Conservation (phyloP, 495 filamentous ascomycete genomes). For the Penicillium taxi region DNA sequence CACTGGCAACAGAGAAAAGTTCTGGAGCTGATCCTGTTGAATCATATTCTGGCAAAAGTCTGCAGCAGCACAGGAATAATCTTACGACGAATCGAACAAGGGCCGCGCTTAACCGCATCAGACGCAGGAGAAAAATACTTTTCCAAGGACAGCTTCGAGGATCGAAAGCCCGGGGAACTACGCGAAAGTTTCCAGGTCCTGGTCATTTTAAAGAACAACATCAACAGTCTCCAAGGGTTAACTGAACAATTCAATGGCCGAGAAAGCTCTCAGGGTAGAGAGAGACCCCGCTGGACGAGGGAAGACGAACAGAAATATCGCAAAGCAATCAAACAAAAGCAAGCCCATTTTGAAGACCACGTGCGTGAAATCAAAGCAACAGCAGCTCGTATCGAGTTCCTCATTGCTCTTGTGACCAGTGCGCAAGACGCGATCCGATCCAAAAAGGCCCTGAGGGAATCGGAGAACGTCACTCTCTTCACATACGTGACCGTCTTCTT, state of each 20-base stretch:
- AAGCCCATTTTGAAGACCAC: constrained; percentile 5
- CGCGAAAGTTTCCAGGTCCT: constrained; percentile 8
- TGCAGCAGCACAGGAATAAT: background rate
- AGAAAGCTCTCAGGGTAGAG: constrained; percentile 12
- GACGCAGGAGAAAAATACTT: constrained; percentile 5
- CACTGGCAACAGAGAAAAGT: constrained; percentile 16
- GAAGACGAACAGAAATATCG: constrained; percentile 15
- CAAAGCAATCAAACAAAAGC: constrained; percentile 8
- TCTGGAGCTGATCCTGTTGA: constrained; percentile 11
- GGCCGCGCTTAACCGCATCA: background rate
- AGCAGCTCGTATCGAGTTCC: constrained; percentile 9
- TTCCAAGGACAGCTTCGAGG: constrained; percentile 8
- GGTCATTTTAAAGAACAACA: constrained; percentile 9
- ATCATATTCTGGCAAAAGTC: background rate
- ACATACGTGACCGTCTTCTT: constrained; percentile 17
- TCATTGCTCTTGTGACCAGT: constrained; percentile 9
- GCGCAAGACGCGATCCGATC: constrained; percentile 12
- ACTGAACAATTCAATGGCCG: constrained; percentile 10
- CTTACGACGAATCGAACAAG: background rate
- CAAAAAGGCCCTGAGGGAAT: constrained; percentile 9
- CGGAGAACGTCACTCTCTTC: constrained; percentile 13
- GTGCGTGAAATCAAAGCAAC: constrained; percentile 8
- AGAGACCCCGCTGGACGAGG: constrained; percentile 11
- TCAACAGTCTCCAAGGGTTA: constrained; percentile 8
- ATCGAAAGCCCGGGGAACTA: constrained; percentile 6